Evolutionary conservation across 768 basidiomycete species (phyloP).

Genomic region (Pholiota molesta): DNA sequence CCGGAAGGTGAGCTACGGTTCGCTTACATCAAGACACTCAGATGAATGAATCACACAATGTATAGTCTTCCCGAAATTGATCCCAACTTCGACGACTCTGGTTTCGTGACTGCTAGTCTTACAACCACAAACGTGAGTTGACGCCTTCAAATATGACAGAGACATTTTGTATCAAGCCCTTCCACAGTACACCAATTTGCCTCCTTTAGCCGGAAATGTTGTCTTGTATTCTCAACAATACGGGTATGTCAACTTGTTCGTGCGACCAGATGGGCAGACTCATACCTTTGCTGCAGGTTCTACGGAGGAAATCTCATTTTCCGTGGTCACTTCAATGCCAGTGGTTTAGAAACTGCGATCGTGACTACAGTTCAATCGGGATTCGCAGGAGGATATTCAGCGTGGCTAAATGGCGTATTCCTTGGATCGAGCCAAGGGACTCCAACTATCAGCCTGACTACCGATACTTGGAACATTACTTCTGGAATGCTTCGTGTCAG

Average conservation of each 20-base stretch:
- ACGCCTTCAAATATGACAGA: background rate
- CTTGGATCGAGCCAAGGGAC: conserved; percentile 50
- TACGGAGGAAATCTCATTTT: conserved; percentile 56
- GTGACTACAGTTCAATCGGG: conserved; percentile 52
- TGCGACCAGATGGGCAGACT: no score
- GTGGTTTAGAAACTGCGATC: conserved; percentile 49
- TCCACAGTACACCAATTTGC: conserved; percentile 51
- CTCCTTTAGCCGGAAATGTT: conserved; percentile 41
- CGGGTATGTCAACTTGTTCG: conserved; percentile 33
- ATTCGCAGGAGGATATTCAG: conserved; percentile 53
- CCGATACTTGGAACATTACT: conserved; percentile 45
- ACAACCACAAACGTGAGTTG: conserved; percentile 47
- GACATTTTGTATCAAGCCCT: background rate
- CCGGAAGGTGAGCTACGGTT: conserved; percentile 38
- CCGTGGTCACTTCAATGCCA: conserved; percentile 56
- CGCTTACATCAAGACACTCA: background rate
- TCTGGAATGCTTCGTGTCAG: conserved; percentile 34
- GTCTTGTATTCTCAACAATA: conserved; percentile 59
- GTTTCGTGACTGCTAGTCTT: conserved; percentile 43
- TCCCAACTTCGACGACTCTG: conserved; percentile 49
- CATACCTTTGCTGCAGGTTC: conserved; percentile 33
- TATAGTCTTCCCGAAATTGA: conserved; percentile 53
- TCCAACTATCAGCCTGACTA: conserved; percentile 43
- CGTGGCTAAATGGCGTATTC: conserved; percentile 52
- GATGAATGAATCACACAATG: conserved; percentile 1